Evolutionary conservation across 495 filamentous ascomycete species (phyloP), one percentile per base, ranked within the genome.

Genomic region (Lepidopterella palustris): DNA sequence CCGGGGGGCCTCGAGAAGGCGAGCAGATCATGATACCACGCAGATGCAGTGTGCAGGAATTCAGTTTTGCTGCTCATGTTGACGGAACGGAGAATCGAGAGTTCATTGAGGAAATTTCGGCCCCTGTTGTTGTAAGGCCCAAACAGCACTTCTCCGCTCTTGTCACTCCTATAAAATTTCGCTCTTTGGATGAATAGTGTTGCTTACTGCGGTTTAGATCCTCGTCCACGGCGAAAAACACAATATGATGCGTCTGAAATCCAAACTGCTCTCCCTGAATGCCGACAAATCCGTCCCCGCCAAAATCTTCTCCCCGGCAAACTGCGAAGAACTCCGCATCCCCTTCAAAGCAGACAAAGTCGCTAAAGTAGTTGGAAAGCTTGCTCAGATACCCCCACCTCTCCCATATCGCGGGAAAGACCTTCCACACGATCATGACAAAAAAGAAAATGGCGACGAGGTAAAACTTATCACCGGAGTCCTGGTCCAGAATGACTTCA

Each of bases 161-260:
- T 10, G 60, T 11, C 18, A 29, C n/a, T n/a, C n/a, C n/a, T n/a
- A n/a, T n/a, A n/a, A n/a, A n/a, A n/a, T n/a, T 5, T 5, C 25
- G 9, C 48, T 25, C 18, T 25, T 54, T 3, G 20, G 5, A 31
- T 32, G 54, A 29, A 18, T 25, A 15, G 35, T 29, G n/a, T n/a
- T n/a, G n/a, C n/a, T n/a, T n/a, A n/a, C n/a, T n/a, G n/a, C n/a
- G n/a, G 0, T 1, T 1, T 50, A 92, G 87, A 96, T 98, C 53
- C 82, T 98, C 23, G 93, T 98, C 4, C 93, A 98, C 66, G 93
- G 93, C 27, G 95, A 97, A 69, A 89, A 92, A 63, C 90, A 96
- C 68, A 95, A 97, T 67, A 98, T 98, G 93, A 95, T 92, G 82
- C 84, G 95, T 29, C 77, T 98, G 18, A 96, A 96, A 69, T 95